These are phyloP conservation scores for Aspergillus neoniger DNA, from an alignment of 2,329 filamentous ascomycete species.

Conservation along the genomic window DNA sequence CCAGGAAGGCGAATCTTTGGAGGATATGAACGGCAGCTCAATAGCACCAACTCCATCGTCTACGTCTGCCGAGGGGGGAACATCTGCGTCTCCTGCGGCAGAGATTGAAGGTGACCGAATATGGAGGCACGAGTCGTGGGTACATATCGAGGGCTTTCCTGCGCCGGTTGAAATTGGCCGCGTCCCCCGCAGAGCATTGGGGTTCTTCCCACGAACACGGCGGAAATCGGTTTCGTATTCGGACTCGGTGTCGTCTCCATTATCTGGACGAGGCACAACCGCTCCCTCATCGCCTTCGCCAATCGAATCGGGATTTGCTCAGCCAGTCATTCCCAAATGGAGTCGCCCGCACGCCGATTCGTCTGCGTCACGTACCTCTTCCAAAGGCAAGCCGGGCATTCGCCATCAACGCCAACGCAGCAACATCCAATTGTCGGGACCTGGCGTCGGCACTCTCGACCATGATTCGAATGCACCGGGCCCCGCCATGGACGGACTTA, in stretches of 20 bases:
- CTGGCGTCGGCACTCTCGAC: conserved; percentile 83
- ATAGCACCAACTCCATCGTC: conserved; percentile 29
- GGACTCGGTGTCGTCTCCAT: conserved; percentile 55
- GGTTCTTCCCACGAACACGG: conserved; percentile 87
- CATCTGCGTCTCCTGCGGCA: conserved; percentile 23
- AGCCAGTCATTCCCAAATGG: conserved; percentile 28
- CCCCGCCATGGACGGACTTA: conserved; percentile 80
- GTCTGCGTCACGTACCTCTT: conserved; percentile 27
- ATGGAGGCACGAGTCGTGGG: conserved; percentile 90
- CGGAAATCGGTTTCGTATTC: conserved; percentile 74
- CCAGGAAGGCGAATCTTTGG: conserved; percentile 25
- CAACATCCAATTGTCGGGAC: conserved; percentile 69
- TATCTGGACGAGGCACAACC: conserved; percentile 33
- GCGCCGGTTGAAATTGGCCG: conserved; percentile 82
- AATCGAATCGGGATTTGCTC: conserved; percentile 29
- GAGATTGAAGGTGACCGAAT: conserved; percentile 62
- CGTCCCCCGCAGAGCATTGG: conserved; percentile 75
- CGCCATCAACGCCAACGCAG: conserved; percentile 46
- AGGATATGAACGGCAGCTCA: conserved; percentile 38
- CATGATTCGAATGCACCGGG: conserved; percentile 57
- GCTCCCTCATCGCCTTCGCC: conserved; percentile 31
- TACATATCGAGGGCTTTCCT: conserved; percentile 70
- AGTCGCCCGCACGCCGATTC: conserved; percentile 33
- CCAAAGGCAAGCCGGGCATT: conserved; percentile 34
- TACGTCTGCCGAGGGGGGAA: conserved; percentile 9